These are phyloP conservation scores for Lepidium sativum DNA, from an alignment of 345 rosid species.

Conservation along the genomic window DNA sequence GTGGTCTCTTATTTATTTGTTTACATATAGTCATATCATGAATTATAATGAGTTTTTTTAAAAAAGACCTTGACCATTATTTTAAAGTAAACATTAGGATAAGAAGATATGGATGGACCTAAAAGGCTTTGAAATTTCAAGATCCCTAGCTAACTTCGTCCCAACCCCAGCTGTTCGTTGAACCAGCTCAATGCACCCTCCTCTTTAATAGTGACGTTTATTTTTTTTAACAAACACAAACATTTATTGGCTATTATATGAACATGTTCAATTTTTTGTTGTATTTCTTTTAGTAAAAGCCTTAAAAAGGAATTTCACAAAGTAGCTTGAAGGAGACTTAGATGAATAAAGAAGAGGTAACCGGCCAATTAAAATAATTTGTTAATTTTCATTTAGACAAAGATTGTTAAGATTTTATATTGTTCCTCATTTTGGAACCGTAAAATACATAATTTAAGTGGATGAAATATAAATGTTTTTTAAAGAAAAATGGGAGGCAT, in stretches of 20 bases:
- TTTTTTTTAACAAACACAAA: not conserved
- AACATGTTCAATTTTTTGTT: not conserved
- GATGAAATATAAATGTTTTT: not conserved
- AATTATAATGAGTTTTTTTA: too few species aligned
- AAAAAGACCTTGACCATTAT: not conserved
- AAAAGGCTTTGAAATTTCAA: not conserved
- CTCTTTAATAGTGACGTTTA: constrained; percentile 2
- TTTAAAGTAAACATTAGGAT: not conserved
- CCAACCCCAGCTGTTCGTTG: constrained; percentile 1
- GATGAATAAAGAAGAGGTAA: not conserved
- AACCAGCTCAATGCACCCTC: constrained; percentile 1
- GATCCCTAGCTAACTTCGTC: not conserved
- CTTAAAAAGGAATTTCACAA: not conserved
- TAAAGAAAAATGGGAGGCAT: not conserved
- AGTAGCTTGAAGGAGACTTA: not conserved
- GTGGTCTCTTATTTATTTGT: too few species aligned
- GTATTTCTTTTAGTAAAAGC: not conserved
- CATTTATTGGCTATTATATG: not conserved
- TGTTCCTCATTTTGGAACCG: constrained; percentile 1
- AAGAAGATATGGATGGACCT: not conserved
- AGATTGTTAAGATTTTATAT: too few species aligned
- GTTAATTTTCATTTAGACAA: not conserved
- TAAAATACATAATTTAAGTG: constrained; percentile 1
- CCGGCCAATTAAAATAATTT: not conserved
- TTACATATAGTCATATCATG: too few species aligned